phyloP scores from a whole-genome alignment of 805 yeast genomes.

The Metschnikowia sp. region DNA sequence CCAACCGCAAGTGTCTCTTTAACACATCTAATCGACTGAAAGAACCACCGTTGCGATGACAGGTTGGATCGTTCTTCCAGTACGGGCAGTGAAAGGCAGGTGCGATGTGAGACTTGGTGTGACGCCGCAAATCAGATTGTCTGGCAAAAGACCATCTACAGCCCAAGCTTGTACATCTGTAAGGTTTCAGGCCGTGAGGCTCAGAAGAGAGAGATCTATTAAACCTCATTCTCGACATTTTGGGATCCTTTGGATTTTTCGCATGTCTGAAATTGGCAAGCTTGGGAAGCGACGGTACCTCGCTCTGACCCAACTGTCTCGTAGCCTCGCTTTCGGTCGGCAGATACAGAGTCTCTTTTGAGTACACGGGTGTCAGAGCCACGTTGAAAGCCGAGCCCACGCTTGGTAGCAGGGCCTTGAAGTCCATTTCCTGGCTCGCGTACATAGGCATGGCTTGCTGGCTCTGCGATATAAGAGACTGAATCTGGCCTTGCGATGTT shows the following conservation, averaged over 20 bases:
- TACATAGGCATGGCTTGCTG: neutral
- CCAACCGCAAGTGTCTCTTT: constrained; percentile 66
- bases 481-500: neutral
- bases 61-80: constrained; percentile 64
- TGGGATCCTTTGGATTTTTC: neutral
- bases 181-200: constrained; percentile 27
- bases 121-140: constrained; percentile 67
- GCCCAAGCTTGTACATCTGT: constrained; percentile 35
- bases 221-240: neutral
- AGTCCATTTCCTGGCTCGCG: neutral
- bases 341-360: constrained; percentile 1
- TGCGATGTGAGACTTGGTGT: constrained; percentile 59
- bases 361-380: neutral
- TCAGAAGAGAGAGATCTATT: neutral
- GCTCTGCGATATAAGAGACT: neutral
- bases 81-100: constrained; percentile 73
- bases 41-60: constrained; percentile 75
- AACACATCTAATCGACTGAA: constrained; percentile 72
- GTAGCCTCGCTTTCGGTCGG: neutral
- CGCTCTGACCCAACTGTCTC: neutral
- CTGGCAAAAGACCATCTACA: constrained; percentile 73
- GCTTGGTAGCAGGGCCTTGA: neutral
- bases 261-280: constrained; percentile 9
- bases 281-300: neutral
- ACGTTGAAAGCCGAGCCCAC: neutral